phyloP scores from a whole-genome alignment of 441 rosid species.

The Mallotus japonicus region DNA sequence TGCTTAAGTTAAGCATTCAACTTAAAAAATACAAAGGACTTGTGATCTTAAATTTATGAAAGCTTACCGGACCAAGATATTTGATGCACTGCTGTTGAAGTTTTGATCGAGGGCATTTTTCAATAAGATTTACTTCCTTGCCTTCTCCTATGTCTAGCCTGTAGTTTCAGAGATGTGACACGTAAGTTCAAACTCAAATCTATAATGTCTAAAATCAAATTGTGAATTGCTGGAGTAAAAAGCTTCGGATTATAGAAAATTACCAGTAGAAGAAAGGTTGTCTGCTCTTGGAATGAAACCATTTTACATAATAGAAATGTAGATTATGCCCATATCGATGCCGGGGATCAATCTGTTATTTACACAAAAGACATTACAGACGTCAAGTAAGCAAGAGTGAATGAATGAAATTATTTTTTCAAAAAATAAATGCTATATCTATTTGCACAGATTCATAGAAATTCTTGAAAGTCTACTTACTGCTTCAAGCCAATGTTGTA shows the following conservation, averaged over 20 bases:
- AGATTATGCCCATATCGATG: conserved; percentile 97
- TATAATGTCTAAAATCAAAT: conserved; percentile 22
- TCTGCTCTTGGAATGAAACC: conserved; percentile 82
- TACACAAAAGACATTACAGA: not conserved
- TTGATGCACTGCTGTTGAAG: conserved; percentile 93
- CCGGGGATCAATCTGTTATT: conserved; percentile 80
- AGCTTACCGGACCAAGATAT: conserved; percentile 88
- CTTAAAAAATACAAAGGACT: conserved; percentile 6
- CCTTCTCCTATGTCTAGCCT: conserved; percentile 99
- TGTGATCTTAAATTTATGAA: conserved; percentile 3
- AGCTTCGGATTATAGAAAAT: conserved; percentile 18
- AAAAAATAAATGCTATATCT: not conserved
- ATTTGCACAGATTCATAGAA: conserved; percentile 1
- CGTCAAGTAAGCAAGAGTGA: conserved; percentile 2
- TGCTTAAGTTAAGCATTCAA: conserved; percentile 19
- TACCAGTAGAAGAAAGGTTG: conserved; percentile 99
- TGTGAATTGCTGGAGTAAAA: conserved; percentile 15
- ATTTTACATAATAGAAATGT: conserved; percentile 72
- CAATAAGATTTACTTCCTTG: conserved; percentile 62
- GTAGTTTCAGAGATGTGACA: conserved; percentile 25
- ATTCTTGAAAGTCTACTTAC: conserved; percentile 41
- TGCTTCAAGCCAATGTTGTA: conserved; percentile 98
- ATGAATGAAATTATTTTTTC: not conserved
- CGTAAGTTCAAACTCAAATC: conserved; percentile 12
- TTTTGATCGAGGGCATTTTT: conserved; percentile 64